These are phyloP conservation scores for Saccharomycodes ludwigii DNA, from an alignment of 805 yeast species.

Conservation along the genomic window DNA sequence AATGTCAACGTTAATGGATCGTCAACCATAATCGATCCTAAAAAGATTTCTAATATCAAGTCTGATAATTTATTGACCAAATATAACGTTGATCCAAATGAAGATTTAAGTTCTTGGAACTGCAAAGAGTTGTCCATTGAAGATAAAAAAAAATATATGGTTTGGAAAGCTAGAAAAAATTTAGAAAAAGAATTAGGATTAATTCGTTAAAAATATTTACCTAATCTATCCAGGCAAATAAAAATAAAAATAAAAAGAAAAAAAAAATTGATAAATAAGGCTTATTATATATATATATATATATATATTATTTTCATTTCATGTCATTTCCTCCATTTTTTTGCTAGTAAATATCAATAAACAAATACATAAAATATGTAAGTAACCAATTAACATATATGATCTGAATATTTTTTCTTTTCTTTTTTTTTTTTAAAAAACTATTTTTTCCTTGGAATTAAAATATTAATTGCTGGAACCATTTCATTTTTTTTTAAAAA, in stretches of 20 bases:
- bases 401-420: neutral
- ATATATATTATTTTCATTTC: too few relatives aligned
- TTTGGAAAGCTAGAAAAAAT: slow-evolving; percentile 48
- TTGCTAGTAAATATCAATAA: too few relatives aligned
- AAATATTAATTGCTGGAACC: slow-evolving; percentile 8
- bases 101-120: slow-evolving; percentile 10
- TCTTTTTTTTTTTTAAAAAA: too few relatives aligned
- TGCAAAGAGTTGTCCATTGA: slow-evolving; percentile 13
- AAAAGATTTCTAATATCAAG: slow-evolving; percentile 19
- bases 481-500: slow-evolving; percentile 6
- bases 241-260: slow-evolving; percentile 2
- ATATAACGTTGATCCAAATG: slow-evolving; percentile 15
- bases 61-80: slow-evolving; percentile 20
- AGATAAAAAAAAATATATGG: slow-evolving; percentile 30
- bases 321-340: too few relatives aligned
- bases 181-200: too few relatives aligned
- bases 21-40: slow-evolving; percentile 13
- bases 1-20: neutral
- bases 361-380: too few relatives aligned
- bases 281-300: neutral
- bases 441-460: slow-evolving; percentile 11
- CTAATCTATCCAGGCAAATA: too few relatives aligned
- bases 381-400: too few relatives aligned
- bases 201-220: too few relatives aligned
- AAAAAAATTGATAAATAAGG: neutral